phyloP scores from a whole-genome alignment of 441 rosid genomes.

The Isatis lusitanica region DNA sequence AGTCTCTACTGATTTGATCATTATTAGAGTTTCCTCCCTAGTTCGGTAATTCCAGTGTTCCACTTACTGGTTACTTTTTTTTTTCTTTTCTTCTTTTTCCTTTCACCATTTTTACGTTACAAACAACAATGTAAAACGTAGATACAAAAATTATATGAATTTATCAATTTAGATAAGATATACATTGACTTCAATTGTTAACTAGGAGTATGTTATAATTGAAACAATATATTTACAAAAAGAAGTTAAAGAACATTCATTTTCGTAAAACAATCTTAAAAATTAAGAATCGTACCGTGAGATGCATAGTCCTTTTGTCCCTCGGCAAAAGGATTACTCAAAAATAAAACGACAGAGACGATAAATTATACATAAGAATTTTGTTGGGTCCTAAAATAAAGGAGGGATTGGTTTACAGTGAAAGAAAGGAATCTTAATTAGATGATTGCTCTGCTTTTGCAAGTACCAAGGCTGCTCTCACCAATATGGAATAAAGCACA shows the following conservation, averaged over 20 bases:
- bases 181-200: background rate
- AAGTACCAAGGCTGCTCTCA: constrained; percentile 61
- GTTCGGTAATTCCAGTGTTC: background rate
- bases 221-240: background rate
- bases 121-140: background rate
- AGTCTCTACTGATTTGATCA: constrained; percentile 29
- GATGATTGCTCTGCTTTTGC: constrained; percentile 55
- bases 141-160: background rate
- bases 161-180: background rate
- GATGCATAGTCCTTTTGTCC: background rate
- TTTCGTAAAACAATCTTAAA: background rate
- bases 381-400: constrained; percentile 19
- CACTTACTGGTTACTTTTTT: background rate
- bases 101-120: background rate
- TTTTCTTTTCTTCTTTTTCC: background rate
- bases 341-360: constrained; percentile 3
- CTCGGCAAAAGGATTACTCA: background rate
- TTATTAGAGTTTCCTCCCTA: constrained; percentile 10
- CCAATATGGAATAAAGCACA: constrained; percentile 65
- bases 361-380: background rate
- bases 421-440: constrained; percentile 72
- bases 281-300: background rate
- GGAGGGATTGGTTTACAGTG: constrained; percentile 44
- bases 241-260: background rate
- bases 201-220: background rate